Evolutionary conservation across 2,329 filamentous ascomycete species (phyloP).

Genomic region (Arthroderma uncinatum): DNA sequence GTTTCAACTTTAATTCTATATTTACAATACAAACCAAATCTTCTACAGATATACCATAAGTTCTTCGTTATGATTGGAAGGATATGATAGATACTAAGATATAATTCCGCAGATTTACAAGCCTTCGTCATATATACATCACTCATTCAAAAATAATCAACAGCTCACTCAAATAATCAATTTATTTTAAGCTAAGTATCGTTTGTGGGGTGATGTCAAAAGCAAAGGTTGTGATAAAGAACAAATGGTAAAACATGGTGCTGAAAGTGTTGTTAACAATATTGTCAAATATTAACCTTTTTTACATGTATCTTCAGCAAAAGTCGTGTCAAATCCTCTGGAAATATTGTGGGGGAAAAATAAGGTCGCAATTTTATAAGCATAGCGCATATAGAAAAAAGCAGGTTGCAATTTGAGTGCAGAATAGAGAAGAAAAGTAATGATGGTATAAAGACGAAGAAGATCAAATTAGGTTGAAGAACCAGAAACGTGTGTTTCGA

Average conservation of each 20-base stretch:
- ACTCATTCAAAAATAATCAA: too few species aligned
- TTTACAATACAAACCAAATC: too few species aligned
- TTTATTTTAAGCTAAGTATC: not conserved
- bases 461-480: not conserved
- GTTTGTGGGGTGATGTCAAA: not conserved
- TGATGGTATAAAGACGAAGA: not conserved
- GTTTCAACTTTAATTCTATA: too few species aligned
- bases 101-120: too few species aligned
- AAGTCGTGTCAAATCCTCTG: not conserved
- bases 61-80: too few species aligned
- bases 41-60: too few species aligned
- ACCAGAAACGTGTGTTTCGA: not conserved
- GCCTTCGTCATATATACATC: too few species aligned
- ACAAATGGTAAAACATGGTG: not conserved
- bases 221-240: not conserved
- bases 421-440: not conserved
- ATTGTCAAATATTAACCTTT: not conserved
- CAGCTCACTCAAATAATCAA: not conserved
- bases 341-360: not conserved
- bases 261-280: constrained; percentile 2
- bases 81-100: too few species aligned
- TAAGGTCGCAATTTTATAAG: constrained; percentile 5
- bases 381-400: not conserved
- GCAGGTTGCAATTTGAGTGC: not conserved
- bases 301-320: not conserved